phyloP scores from a whole-genome alignment of 257 asterid species.

The Solanum arcanum region DNA sequence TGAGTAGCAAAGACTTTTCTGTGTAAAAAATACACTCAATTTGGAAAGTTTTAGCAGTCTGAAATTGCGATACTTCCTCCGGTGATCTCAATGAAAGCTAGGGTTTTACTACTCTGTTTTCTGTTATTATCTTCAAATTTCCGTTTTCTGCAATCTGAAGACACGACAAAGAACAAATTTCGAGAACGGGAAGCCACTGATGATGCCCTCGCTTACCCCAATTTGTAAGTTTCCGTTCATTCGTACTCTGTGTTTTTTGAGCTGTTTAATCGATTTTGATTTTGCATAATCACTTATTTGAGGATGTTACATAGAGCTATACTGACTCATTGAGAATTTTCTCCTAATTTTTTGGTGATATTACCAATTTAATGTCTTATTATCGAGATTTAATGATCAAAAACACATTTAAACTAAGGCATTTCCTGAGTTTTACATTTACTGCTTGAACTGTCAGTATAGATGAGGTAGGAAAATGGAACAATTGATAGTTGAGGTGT shows the following conservation, averaged over 20 bases:
- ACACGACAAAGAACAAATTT: slow-evolving; percentile 57
- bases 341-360: background rate
- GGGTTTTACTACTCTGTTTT: slow-evolving; percentile 42
- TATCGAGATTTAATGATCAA: background rate
- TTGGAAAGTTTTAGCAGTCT: background rate
- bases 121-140: slow-evolving; percentile 43
- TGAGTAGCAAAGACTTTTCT: background rate
- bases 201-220: slow-evolving; percentile 83
- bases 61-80: background rate
- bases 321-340: background rate
- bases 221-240: slow-evolving; percentile 39
- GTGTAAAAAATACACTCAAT: background rate
- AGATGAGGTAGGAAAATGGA: background rate
- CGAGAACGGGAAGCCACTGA: slow-evolving; percentile 93
- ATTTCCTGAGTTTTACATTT: background rate
- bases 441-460: background rate
- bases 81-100: slow-evolving; percentile 47
- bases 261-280: background rate
- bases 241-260: background rate
- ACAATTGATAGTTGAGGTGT: background rate
- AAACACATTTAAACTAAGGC: background rate
- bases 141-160: slow-evolving; percentile 54
- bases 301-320: background rate
- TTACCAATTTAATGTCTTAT: background rate
- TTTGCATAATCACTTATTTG: background rate